Evolutionary conservation across 208 protist genomes (phyloP), one percentile per base, ranked within the genome.

Genomic region (Trypanosoma cruzi): DNA sequence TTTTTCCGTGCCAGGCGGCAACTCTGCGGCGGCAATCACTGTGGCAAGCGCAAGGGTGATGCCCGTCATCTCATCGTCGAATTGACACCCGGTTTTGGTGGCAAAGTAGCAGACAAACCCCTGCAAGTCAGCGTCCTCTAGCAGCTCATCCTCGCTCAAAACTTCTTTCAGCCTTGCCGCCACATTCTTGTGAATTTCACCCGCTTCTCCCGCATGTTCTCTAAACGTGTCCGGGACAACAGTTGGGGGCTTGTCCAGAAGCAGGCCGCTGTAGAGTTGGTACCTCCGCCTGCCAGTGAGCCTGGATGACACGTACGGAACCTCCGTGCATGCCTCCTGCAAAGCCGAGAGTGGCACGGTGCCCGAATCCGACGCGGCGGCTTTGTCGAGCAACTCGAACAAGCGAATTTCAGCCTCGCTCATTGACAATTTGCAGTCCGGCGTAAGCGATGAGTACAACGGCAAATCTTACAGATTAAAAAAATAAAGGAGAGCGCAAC

Each of bases 221-320:
- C 28, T 34, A 49, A 82, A 68, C 0, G 65, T 40, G 1, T 72
- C 54, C 1, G 64, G 54, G 56, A 34, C 29, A 29, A 20, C 16
- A 16, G 24, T n/a, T 32, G 5, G 52, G 16, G 44, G 22, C 20
- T 56, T 64, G 28, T 83, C 72, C 1, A 90, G 59, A 11, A 92
- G 79, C 34, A 95, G 73, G n/a, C 78, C 58, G 31, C 53, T 26
- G 71, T 95, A 95, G 18, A 92, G 72, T 54, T 78, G 79, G 29
- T 70, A 80, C 0, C 86, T 84, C 34, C 71, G 73, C 20, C 63
- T 49, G 1, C 79, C 78, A 14, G 61, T 81, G 28, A 92, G 67
- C 10, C 68, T 50, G 10, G 42, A 56, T 18, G 85, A 86, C 32
- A 95, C 74, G 4, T 84, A 61, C 13, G 84, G 89, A n/a, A 90